phyloP scores from a whole-genome alignment of 805 yeast genomes.

The Yamadazyma endophytica region DNA sequence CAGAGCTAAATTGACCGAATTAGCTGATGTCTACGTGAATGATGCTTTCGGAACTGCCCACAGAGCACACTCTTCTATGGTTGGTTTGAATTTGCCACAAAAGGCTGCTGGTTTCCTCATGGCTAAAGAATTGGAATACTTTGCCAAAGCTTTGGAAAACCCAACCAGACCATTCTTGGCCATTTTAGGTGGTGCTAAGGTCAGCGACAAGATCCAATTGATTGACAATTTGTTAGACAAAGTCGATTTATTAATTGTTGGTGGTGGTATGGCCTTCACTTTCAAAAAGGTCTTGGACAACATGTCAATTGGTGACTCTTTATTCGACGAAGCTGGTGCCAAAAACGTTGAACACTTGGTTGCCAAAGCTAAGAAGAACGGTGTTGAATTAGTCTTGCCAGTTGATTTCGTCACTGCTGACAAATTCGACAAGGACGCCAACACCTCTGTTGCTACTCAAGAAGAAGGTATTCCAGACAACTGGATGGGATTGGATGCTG shows the following conservation, averaged over 20 bases:
- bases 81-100: conserved; percentile 91
- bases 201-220: conserved; percentile 96
- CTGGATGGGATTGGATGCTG: conserved; percentile 95
- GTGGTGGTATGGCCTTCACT: conserved; percentile 99
- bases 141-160: conserved; percentile 97
- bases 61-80: conserved; percentile 99
- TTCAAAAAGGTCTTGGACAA: conserved; percentile 89
- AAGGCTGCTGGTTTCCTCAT: conserved; percentile 98
- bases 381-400: conserved; percentile 91
- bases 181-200: conserved; percentile 99
- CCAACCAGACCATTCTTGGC: conserved; percentile 98
- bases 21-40: conserved; percentile 96
- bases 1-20: conserved; percentile 83
- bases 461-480: conserved; percentile 91
- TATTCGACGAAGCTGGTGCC: conserved; percentile 92
- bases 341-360: conserved; percentile 88
- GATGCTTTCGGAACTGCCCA: conserved; percentile 99
- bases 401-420: conserved; percentile 96
- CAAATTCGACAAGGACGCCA: conserved; percentile 88
- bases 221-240: conserved; percentile 95
- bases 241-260: conserved; percentile 90
- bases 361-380: conserved; percentile 94
- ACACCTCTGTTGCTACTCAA: conserved; percentile 77
- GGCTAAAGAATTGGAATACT: conserved; percentile 95
- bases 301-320: conserved; percentile 86